Percentiles rank a stretch among this genome's conserved stretches.
These are phyloP conservation scores for Nakataea oryzae DNA, from an alignment of 2,329 filamentous ascomycete species.

Conservation along the genomic window DNA sequence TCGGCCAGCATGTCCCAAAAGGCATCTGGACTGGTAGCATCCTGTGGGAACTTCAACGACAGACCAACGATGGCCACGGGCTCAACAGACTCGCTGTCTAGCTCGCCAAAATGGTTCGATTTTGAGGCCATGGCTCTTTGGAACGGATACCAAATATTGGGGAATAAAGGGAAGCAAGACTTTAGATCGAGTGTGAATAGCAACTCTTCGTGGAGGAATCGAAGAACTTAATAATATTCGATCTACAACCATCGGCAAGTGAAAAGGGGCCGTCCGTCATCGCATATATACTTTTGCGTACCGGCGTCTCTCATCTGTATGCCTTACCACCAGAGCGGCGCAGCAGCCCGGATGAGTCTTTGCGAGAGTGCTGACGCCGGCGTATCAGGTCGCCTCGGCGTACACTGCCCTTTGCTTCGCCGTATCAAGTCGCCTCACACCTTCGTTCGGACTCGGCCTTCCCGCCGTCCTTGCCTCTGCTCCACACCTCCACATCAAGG, in stretches of 20 bases:
- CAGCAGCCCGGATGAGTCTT: background rate
- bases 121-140: background rate
- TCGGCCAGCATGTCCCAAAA: constrained; percentile 18
- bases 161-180: background rate
- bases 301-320: background rate
- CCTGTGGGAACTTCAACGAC: constrained; percentile 25
- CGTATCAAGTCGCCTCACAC: background rate
- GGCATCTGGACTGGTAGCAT: constrained; percentile 17
- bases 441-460: background rate
- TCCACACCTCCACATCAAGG: background rate
- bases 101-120: background rate
- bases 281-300: background rate
- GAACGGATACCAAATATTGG: too few species aligned
- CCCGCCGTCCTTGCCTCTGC: background rate
- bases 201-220: background rate
- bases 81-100: background rate
- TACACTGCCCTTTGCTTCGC: too few species aligned
- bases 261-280: background rate
- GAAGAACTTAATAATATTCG: background rate
- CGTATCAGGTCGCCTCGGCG: too few species aligned
- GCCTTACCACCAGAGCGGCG: background rate
- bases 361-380: background rate
- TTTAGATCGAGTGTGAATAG: background rate
- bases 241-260: background rate
- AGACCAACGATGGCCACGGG: constrained; percentile 24